Evolutionary conservation across 306 rosid species (phyloP).

Genomic region (Trichosanthes cucumerina): DNA sequence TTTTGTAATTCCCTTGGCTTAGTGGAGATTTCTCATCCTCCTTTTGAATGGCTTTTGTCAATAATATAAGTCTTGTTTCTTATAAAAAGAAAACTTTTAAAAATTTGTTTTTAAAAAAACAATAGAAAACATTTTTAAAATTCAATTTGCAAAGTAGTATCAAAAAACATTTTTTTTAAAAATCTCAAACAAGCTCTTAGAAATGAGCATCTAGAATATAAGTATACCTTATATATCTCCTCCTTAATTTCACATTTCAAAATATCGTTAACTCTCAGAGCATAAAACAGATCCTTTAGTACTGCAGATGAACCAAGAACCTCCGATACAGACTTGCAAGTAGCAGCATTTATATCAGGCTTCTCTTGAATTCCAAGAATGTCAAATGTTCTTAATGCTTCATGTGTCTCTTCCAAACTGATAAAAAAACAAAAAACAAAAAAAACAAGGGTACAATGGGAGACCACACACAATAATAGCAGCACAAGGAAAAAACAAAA

Average conservation of each 20-base stretch:
- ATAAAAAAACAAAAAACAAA: slow-evolving; percentile 1
- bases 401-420: slow-evolving; percentile 82
- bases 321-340: slow-evolving; percentile 57
- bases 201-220: slow-evolving; percentile 10
- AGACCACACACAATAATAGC: not conserved
- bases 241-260: slow-evolving; percentile 52
- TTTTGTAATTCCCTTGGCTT: not conserved
- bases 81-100: not conserved
- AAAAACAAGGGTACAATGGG: not conserved
- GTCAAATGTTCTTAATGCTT: slow-evolving; percentile 63
- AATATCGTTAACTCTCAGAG: slow-evolving; percentile 56
- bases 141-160: not conserved
- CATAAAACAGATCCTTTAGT: slow-evolving; percentile 57
- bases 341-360: slow-evolving; percentile 30
- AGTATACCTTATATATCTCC: slow-evolving; percentile 46
- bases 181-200: not conserved
- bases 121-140: not conserved
- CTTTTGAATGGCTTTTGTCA: not conserved
- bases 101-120: not conserved
- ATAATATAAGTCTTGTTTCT: not conserved
- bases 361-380: slow-evolving; percentile 54
- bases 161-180: not conserved
- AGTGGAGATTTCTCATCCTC: not conserved
- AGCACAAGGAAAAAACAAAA: not conserved
- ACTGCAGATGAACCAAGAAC: slow-evolving; percentile 42